These are phyloP conservation scores for Agaricus subrufescens DNA, from an alignment of 768 basidiomycete genomes.

Conservation along the genomic window DNA sequence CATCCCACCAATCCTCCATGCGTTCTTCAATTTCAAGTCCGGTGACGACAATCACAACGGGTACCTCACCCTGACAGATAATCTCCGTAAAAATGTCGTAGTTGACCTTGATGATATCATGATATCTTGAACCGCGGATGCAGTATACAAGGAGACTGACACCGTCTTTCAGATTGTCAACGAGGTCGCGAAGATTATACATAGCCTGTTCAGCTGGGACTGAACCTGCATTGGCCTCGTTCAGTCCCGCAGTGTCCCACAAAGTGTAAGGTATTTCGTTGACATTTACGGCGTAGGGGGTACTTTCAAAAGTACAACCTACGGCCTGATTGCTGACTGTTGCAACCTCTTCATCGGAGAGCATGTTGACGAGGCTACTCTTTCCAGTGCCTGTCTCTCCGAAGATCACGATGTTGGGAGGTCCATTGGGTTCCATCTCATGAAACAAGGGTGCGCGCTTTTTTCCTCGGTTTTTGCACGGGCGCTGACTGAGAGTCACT, in stretches of 20 bases:
- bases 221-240: constrained; percentile 25
- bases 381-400: constrained; percentile 37
- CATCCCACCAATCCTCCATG: constrained; percentile 12
- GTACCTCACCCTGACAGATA: constrained; percentile 5
- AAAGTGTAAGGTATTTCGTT: constrained; percentile 20
- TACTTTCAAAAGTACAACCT: constrained; percentile 31
- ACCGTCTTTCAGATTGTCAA: constrained; percentile 29
- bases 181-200: constrained; percentile 20
- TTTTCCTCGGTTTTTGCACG: neutral
- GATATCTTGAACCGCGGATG: constrained; percentile 11
- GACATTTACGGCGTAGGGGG: constrained; percentile 21
- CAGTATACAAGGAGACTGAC: constrained; percentile 35
- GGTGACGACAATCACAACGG: constrained; percentile 9
- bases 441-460: neutral
- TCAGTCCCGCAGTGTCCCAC: constrained; percentile 36
- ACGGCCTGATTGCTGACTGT: constrained; percentile 23
- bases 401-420: constrained; percentile 31
- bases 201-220: constrained; percentile 18
- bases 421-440: neutral
- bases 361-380: constrained; percentile 38
- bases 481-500: neutral
- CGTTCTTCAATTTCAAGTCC: constrained; percentile 7
- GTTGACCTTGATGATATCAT: constrained; percentile 10
- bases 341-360: constrained; percentile 24
- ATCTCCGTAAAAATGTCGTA: constrained; percentile 9